Conservation (phyloP, 1,284 basidiomycete genomes). For the Marasmius sp. region DNA sequence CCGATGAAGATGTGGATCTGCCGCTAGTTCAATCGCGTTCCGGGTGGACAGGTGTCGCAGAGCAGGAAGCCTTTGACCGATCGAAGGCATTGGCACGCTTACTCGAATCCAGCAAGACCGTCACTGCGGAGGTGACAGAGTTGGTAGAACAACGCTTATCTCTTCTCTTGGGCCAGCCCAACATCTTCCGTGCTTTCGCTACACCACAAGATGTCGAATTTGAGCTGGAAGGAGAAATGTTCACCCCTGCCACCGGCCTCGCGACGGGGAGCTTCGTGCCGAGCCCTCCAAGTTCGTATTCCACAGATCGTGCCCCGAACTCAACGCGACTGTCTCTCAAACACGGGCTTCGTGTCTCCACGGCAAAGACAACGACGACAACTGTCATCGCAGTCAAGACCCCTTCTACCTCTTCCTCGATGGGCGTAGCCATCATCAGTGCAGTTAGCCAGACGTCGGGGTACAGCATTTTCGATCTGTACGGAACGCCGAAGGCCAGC, state of each 20-base stretch:
- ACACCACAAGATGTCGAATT: constrained; percentile 7
- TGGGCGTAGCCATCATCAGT: constrained; percentile 9
- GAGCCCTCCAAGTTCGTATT: background rate
- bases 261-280: background rate
- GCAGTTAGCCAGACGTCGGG: constrained; percentile 5
- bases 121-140: constrained; percentile 3
- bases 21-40: background rate
- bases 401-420: constrained; percentile 2
- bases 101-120: constrained; percentile 5
- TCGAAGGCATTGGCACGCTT: constrained; percentile 3
- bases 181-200: constrained; percentile 12
- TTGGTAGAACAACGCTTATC: constrained; percentile 8
- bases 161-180: constrained; percentile 9
- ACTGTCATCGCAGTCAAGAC: constrained; percentile 10
- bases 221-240: background rate
- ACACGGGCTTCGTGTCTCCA: background rate
- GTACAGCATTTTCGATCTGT: constrained; percentile 12
- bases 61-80: background rate
- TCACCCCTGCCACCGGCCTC: background rate
- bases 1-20: background rate
- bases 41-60: background rate
- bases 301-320: constrained; percentile 1
- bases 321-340: constrained; percentile 7
- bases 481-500: constrained; percentile 5
- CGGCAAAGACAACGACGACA: constrained; percentile 8